Percentiles rank a stretch among this genome's conserved stretches.
phyloP scores from a whole-genome alignment of 345 rosid genomes.

The Reutealis trisperma region DNA sequence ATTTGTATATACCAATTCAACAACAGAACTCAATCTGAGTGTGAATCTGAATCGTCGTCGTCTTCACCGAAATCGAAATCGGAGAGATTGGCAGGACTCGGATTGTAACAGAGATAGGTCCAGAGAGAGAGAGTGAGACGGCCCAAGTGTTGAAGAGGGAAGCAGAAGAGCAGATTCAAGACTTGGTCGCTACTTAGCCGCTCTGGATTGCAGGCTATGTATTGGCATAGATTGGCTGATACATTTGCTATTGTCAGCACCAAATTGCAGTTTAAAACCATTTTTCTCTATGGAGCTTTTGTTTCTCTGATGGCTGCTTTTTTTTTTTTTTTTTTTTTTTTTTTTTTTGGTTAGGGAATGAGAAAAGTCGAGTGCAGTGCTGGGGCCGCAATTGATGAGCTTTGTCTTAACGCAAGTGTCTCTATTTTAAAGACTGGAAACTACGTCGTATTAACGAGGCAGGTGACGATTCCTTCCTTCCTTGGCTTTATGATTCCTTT shows the following conservation, averaged over 20 bases:
- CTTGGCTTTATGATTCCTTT: neutral
- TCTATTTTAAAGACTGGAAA: neutral
- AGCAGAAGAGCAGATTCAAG: slow-evolving; percentile 56
- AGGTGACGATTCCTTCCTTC: neutral
- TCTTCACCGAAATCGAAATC: slow-evolving; percentile 14
- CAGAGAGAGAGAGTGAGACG: slow-evolving; percentile 60
- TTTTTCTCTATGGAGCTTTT: slow-evolving; percentile 12
- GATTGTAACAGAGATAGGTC: slow-evolving; percentile 61
- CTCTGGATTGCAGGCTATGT: slow-evolving; percentile 88
- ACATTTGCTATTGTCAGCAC: slow-evolving; percentile 59
- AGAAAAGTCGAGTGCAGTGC: neutral
- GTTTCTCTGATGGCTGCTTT: slow-evolving; percentile 4
- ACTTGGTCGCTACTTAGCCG: slow-evolving; percentile 64
- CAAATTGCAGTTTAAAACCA: slow-evolving; percentile 76
- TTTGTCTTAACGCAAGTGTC: no score
- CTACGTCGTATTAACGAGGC: neutral
- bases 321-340: slow-evolving; percentile 9
- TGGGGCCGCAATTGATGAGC: neutral
- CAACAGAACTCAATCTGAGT: slow-evolving; percentile 22
- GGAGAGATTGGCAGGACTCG: slow-evolving; percentile 19
- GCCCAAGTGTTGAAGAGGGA: slow-evolving; percentile 62
- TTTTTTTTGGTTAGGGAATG: neutral
- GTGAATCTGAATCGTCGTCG: slow-evolving; percentile 13
- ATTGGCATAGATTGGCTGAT: slow-evolving; percentile 76
- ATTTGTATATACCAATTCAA: no score